phyloP scores from a whole-genome alignment of 768 basidiomycete genomes.

The Boletus rufocinnamomeus region DNA sequence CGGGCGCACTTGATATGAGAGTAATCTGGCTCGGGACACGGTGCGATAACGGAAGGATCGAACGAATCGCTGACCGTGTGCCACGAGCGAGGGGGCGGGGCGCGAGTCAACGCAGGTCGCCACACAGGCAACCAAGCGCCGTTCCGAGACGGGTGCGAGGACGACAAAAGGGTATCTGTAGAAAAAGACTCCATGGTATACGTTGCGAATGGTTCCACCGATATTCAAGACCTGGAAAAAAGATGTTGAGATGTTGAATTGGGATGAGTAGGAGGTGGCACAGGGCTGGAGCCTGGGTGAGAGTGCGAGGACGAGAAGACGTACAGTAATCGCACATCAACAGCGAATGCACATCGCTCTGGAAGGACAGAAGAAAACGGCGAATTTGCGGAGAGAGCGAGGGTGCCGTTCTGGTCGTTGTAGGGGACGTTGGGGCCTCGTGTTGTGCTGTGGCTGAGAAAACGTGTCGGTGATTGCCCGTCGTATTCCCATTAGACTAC shows the following conservation, averaged over 20 bases:
- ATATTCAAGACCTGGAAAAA: conserved; percentile 36
- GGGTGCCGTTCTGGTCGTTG: conserved; percentile 16
- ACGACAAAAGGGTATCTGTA: conserved; percentile 31
- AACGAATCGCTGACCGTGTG: conserved; percentile 19
- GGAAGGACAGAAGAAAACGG: conserved; percentile 10
- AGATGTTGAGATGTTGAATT: background rate
- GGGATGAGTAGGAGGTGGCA: background rate
- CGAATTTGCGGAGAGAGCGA: conserved; percentile 8
- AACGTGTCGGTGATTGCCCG: conserved; percentile 37
- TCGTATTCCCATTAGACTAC: conserved; percentile 23
- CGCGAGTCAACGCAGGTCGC: conserved; percentile 22
- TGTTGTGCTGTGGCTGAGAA: conserved; percentile 38
- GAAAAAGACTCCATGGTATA: conserved; percentile 36
- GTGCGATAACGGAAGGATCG: conserved; percentile 29
- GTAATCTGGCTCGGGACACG: conserved; percentile 15
- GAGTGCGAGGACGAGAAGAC: conserved; percentile 2
- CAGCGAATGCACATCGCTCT: conserved; percentile 24
- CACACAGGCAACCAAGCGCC: conserved; percentile 14
- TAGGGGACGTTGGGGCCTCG: conserved; percentile 29
- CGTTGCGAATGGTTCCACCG: conserved; percentile 26
- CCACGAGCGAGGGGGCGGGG: conserved; percentile 22
- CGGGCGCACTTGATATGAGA: conserved; percentile 19
- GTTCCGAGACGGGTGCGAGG: conserved; percentile 15
- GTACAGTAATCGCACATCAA: conserved; percentile 30
- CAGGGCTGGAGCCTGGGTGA: too few species aligned